Base-by-base conservation (phyloP, 345 rosid species). In the Corchorus olitorius region DNA sequence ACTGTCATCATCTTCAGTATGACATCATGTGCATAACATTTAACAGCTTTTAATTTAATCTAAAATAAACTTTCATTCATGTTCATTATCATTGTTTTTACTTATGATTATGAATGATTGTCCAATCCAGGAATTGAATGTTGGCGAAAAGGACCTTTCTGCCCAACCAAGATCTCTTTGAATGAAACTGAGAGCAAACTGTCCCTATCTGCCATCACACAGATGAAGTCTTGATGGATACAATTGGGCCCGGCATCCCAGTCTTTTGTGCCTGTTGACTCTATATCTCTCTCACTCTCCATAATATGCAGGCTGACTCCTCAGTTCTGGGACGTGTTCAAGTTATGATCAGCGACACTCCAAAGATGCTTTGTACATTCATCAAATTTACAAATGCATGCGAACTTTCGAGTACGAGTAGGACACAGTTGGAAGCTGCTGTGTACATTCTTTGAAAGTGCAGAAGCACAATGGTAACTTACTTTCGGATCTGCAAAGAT, bases 121-220 rank as follows among this genome's bases (percentile, higher is more conserved):
- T 37, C 41, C 65, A 50, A 73, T 15, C 53, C 81, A 77, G 84
- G 84, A 48, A 78, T 46, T 22, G 39, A 53, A 55, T 46, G 66
- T 67, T 53, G 74, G 74, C 82, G 76, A 65, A 65, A 54, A 20
- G 73, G 34, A 35, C 37, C 27, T 6, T 34, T 34, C 45, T 39
- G 22, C 52, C 65, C 49, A 17, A 39, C 56, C 17, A 58, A 13
- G 66, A 69, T 59, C 60, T 20, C 14, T 55, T 22, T 1, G 27
- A 46, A 20, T 55, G 72, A 48, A 50, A 70, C 20, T 6, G 55
- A 27, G 55, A 48, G 59, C 19, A 69, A 58, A 65, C 58, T 4
- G 20, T 17, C 8, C 43, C 59, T 15, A 41, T 11, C 61, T 69
- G 68, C 55, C n/a, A 16, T 61, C 76, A 5, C 37, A 17, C 34